Evolutionary conservation across 2,329 filamentous ascomycete species (phyloP), one percentile per base, ranked within the genome.

Genomic region (Xylaria sp.): DNA sequence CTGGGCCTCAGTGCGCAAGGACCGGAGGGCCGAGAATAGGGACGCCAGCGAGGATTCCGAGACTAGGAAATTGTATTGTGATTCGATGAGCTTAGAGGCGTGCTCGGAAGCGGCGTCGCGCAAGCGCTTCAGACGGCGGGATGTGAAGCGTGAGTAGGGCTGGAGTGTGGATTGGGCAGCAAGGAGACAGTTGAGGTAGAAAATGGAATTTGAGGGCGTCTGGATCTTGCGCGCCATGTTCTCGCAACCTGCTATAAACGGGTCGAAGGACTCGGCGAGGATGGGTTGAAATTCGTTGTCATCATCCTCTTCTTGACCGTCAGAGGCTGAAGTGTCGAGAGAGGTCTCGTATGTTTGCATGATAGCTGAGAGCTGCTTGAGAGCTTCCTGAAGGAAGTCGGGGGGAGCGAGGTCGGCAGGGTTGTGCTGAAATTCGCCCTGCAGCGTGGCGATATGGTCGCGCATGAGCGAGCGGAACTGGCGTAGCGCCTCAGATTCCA

Each of bases 271-370:
- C 71, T 94, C 91, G 42, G 83, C 82, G 17, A 97, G 80, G 19
- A 97, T 87, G 5, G 87, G 84, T 49, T 91, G 84, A 71, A 97
- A 96, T 38, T 88, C 88, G 40, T 85, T 83, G 65, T 89, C 88
- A 53, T 84, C 82, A 63, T 87, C 82, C 8, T 83, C 78, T 1
- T 57, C 59, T 9, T 49, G 17, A 7, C 25, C 33, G 35, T 11
- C 51, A 4, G 57, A 37, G 4, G 54, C 59, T 2, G 59, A 60
- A 0, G 84, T 78, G 1, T 89, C 86, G 23, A 95, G 80, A 0
- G 94, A 96, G 1, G 91, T 90, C 68, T 96, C 92, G 72, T 94
- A 94, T 19, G 91, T 95, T 73, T 90, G 91, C 82, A 97, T 91
- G 53, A 98, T 89, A 5, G 87, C 83, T 37, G 84, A 86, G 8